Evolutionary conservation across 306 rosid genomes (phyloP), one percentile per base, ranked within the genome.

Genomic region (Citrullus colocynthis): DNA sequence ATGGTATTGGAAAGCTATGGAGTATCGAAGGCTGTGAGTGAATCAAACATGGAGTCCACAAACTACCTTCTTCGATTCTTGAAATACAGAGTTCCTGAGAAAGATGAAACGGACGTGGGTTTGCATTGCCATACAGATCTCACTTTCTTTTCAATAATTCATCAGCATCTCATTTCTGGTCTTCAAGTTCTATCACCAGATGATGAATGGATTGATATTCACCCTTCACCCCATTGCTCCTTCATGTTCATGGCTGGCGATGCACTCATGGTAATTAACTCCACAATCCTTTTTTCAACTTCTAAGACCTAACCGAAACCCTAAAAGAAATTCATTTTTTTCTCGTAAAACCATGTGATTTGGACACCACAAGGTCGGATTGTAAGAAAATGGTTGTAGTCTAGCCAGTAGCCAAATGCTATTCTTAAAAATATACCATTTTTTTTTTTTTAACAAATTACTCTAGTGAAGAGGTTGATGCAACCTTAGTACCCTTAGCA

Each of bases 1-100:
- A 86, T 84, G 84, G 74, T 86, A 62, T 80, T 82, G 6, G 89
- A 84, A 16, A 75, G 83, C 75, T 86, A 86, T 56, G 89, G 87
- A 7, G 79, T 82, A 6, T 57, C 77, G 20, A 71, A 61, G 69
- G 59, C 0, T 6, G 32, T 58, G 7, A 72, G 15, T 57, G 84
- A 78, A 1, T 39, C 86, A 18, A 78, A 61, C 59, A 42, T 59
- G 4, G 83, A 48, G 48, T 67, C 78, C 9, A 67, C 83, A 3
- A 67, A 62, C 7, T 78, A 82, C 34, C 89, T 82, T 42, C 80
- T 86, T 9, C 78, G 89, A 58, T 76, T 17, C 60, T 66, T 48
- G 66, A 82, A 75, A 59, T 86, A 86, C 66, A 78, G 73, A 80
- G 73, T 52, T 6, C 79, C 78, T 4, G 39, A 75, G 6, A 6